Percentiles rank a stretch among this genome's conserved stretches.
Evolutionary conservation across 305 asterid genomes (phyloP).

Genomic region (Caryopteris hybrid): DNA sequence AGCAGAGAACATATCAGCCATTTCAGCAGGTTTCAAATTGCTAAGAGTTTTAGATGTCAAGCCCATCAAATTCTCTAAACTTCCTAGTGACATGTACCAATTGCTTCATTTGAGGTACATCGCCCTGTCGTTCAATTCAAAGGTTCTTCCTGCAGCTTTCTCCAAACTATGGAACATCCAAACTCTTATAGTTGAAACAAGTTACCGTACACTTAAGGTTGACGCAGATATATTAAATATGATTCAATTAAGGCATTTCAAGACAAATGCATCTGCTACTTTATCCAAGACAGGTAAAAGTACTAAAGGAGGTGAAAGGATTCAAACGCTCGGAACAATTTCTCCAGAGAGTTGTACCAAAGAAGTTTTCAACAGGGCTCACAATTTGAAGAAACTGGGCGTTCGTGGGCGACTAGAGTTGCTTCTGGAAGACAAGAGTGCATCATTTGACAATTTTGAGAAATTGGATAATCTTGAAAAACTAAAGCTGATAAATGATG

Average conservation of each 20-base stretch:
- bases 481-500: constrained; percentile 18
- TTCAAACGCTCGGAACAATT: constrained; percentile 23
- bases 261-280: not conserved
- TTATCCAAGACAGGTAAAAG: not conserved
- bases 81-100: not conserved
- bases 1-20: not conserved
- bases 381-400: constrained; percentile 21
- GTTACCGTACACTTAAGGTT: not conserved
- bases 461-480: constrained; percentile 19
- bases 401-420: constrained; percentile 19
- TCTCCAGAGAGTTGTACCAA: constrained; percentile 22
- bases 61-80: not conserved
- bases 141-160: constrained; percentile 13
- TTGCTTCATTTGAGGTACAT: not conserved
- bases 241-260: constrained; percentile 22
- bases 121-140: not conserved
- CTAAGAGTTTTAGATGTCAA: not conserved
- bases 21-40: not conserved
- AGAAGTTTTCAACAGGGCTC: constrained; percentile 14
- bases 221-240: constrained; percentile 20
- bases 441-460: constrained; percentile 16
- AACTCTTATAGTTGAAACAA: constrained; percentile 22
- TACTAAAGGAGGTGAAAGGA: constrained; percentile 9
- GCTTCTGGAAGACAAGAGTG: not conserved
- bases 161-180: constrained; percentile 19